These are phyloP conservation scores for Zygotorulaspora chibaensis DNA, from an alignment of 805 yeast genomes.

Conservation along the genomic window DNA sequence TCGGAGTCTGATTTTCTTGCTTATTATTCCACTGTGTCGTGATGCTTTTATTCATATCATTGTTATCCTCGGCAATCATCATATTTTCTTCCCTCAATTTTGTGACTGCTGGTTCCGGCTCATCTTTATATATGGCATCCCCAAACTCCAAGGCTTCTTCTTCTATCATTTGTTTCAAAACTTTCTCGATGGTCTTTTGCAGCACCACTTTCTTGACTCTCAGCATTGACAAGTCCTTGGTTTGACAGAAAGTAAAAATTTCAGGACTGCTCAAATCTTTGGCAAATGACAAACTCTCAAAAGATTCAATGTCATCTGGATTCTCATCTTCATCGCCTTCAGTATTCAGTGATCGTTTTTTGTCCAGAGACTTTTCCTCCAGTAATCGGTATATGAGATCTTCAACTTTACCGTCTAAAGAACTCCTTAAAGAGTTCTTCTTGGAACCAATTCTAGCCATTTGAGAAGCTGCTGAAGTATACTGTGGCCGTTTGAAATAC, in stretches of 20 bases:
- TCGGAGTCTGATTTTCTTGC: constrained; percentile 14
- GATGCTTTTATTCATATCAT: constrained; percentile 71
- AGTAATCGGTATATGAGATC: constrained; percentile 52
- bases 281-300: constrained; percentile 51
- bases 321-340: constrained; percentile 25
- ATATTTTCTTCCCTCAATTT: constrained; percentile 40
- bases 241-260: constrained; percentile 54
- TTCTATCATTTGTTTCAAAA: constrained; percentile 48
- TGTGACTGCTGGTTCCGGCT: constrained; percentile 28
- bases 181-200: constrained; percentile 60
- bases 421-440: constrained; percentile 24
- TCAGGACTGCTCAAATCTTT: constrained; percentile 51
- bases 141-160: constrained; percentile 59
- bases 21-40: constrained; percentile 61
- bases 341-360: constrained; percentile 21
- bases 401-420: constrained; percentile 54
- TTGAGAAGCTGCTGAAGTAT: background rate
- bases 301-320: constrained; percentile 26
- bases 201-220: constrained; percentile 64
- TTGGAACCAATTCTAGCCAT: constrained; percentile 37
- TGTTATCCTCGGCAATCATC: constrained; percentile 62
- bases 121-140: constrained; percentile 20
- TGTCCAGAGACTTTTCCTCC: constrained; percentile 54
- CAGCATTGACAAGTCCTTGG: constrained; percentile 60
- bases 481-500: too few species aligned